Percentiles rank a stretch among this genome's conserved stretches.
Conservation (phyloP, 768 basidiomycete genomes). For the Suillus plorans region DNA sequence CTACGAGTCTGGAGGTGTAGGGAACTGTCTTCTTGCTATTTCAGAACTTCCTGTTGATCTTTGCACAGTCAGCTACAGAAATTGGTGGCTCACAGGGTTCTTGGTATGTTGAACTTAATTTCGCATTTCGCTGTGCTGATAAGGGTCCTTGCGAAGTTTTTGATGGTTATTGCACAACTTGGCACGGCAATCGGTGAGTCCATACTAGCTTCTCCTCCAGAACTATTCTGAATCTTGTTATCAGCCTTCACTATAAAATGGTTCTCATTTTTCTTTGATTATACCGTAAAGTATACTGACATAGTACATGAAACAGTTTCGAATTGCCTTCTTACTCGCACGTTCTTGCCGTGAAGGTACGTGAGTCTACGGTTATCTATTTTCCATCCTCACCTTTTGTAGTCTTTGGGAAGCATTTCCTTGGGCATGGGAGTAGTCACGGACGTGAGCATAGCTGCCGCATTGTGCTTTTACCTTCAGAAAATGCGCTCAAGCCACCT, state of each 20-base stretch:
- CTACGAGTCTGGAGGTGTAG: constrained; percentile 65
- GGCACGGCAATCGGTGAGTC: constrained; percentile 41
- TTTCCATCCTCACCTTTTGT: constrained; percentile 1
- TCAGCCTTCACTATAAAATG: constrained; percentile 45
- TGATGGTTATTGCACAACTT: constrained; percentile 50
- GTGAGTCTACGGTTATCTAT: constrained; percentile 10
- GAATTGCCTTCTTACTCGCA: constrained; percentile 41
- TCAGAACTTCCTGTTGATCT: not conserved
- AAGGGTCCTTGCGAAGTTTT: constrained; percentile 32
- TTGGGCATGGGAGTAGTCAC: constrained; percentile 50
- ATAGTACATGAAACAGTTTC: constrained; percentile 31
- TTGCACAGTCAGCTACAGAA: constrained; percentile 53
- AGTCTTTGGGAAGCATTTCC: constrained; percentile 49
- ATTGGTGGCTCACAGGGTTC: constrained; percentile 41
- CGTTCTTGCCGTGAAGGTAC: constrained; percentile 46
- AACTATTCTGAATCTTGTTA: constrained; percentile 2
- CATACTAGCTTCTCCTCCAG: not conserved
- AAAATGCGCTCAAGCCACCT: constrained; percentile 50
- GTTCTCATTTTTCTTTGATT: constrained; percentile 28
- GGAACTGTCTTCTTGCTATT: constrained; percentile 15
- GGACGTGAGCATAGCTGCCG: constrained; percentile 50
- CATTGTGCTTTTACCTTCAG: constrained; percentile 56
- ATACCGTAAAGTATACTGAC: not conserved
- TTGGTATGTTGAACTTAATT: constrained; percentile 39
- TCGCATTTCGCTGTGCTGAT: not conserved